Base-by-base conservation (phyloP, 202 grass and related monocot species). In the Saccharum hybrid region DNA sequence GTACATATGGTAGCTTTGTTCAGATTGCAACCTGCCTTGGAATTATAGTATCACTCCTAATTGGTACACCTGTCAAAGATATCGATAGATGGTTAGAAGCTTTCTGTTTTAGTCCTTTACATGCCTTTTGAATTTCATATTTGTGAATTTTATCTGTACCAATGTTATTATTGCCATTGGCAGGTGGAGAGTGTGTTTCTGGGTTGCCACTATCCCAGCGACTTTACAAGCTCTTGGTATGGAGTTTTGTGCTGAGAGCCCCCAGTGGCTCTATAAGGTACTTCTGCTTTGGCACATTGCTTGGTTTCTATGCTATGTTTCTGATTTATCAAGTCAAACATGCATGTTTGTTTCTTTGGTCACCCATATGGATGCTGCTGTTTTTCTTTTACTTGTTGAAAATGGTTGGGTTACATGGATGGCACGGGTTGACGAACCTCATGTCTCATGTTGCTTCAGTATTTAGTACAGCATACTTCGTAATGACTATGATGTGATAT, bases 151-250 rank as follows among this genome's bases (percentile, higher is more conserved):
- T 42, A 59, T 60, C 30, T 69, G 10, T 86, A 42, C 15, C 31
- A 57, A 79, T 15, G 48, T 48, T 26, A 70, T 83, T 42, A 26
- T 80, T 83, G 54, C n/a, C 15, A 18, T 54, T 88, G 76, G 70
- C 78, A 99, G 96, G 96, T 99, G 96, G 96, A 90, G 96, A 85
- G 88, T 94, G 30, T 99, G 96, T 86, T 99, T 99, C 76, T 96
- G 96, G 89, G 68, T 99, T 77, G 84, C 96, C 59, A 60, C 65
- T 77, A 79, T 48, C 56, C 96, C 96, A 69, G 96, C 96, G 45
- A 74, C 72, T 82, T 86, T 99, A 46, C 91, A 88, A 80, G 93
- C 91, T 71, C 85, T 99, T 75, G 86, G 57, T 71, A 99, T 99
- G 84, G 91, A 99, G 79, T 99, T 99, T 39, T 99, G 96, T 84